These are phyloP conservation scores for Berberis vulgaris DNA, from an alignment of 164 flowering plant genomes.

Conservation along the genomic window DNA sequence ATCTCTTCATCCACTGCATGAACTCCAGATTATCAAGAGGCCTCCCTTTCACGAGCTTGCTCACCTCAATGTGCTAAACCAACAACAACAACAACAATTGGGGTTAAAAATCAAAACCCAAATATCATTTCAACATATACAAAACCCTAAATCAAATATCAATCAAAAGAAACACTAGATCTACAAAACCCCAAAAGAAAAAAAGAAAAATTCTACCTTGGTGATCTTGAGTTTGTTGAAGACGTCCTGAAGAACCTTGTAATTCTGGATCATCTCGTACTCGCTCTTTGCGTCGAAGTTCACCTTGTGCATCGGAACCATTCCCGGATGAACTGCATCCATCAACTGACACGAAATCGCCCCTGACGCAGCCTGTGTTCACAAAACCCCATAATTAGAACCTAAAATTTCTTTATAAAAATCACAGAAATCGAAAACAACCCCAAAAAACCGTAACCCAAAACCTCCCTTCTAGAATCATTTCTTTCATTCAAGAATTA, in stretches of 20 bases:
- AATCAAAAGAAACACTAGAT: not conserved
- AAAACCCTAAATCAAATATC: not conserved
- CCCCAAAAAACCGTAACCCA: not conserved
- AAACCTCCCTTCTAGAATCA: not conserved
- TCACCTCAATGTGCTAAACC: constrained; percentile 84
- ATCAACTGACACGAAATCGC: constrained; percentile 95
- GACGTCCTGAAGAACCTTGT: constrained; percentile 95
- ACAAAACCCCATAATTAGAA: constrained; percentile 3
- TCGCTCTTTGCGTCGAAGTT: constrained; percentile 93
- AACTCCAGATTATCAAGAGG: constrained; percentile 96
- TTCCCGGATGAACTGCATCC: constrained; percentile 88
- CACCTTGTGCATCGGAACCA: constrained; percentile 98
- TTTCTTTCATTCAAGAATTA: not conserved
- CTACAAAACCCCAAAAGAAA: not conserved
- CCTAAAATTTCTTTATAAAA: not conserved
- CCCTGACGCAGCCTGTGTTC: constrained; percentile 32
- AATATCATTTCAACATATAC: not conserved
- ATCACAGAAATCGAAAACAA: not conserved
- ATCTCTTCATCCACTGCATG: constrained; percentile 99
- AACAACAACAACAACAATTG: not conserved
- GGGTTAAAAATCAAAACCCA: not conserved
- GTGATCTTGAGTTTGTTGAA: constrained; percentile 94
- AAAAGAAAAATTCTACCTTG: constrained; percentile 40
- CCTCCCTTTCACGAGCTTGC: constrained; percentile 82
- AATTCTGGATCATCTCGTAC: constrained; percentile 98